These are phyloP conservation scores for Metarhizium rileyi DNA, from an alignment of 2,329 filamentous ascomycete species.

Conservation along the genomic window DNA sequence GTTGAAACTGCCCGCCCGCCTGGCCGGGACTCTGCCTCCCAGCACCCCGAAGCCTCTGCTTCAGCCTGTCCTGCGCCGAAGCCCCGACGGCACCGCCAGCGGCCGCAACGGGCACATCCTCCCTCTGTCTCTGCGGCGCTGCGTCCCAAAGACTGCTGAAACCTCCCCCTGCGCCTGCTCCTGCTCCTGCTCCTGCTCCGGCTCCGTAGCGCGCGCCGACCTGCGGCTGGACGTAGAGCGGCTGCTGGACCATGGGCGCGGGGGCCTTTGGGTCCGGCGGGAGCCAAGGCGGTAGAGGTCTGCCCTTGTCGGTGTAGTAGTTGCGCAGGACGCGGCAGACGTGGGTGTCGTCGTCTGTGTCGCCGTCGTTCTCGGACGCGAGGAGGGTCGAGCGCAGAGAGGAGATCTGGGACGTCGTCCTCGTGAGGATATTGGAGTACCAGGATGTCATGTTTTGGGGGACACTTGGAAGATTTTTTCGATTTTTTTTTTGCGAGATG, in stretches of 20 bases:
- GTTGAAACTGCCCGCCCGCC: conserved; percentile 35
- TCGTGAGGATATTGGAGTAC: conserved; percentile 64
- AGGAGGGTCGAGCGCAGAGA: conserved; percentile 62
- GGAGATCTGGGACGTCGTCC: conserved; percentile 55
- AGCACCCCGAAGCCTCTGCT: conserved; percentile 65
- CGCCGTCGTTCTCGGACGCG: conserved; percentile 55
- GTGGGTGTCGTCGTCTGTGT: conserved; percentile 84
- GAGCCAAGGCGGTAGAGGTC: conserved; percentile 75
- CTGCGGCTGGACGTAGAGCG: conserved; percentile 39
- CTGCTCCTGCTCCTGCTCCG: too few relatives aligned
- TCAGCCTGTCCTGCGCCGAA: conserved; percentile 72
- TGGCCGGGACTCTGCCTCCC: conserved; percentile 46
- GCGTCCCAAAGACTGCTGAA: conserved; percentile 52
- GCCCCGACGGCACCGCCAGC: conserved; percentile 23
- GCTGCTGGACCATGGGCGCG: conserved; percentile 39
- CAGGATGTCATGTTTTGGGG: conserved; percentile 59
- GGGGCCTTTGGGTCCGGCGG: conserved; percentile 72
- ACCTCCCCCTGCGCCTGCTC: conserved; percentile 5
- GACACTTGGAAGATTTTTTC: too few relatives aligned
- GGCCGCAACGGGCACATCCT: background rate
- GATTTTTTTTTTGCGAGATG: background rate
- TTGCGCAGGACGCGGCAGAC: conserved; percentile 85
- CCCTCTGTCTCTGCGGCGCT: conserved; percentile 8
- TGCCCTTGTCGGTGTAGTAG: conserved; percentile 86
- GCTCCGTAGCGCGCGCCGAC: background rate